A percentile compares a stretch with the other conserved stretches of the same genome.
Evolutionary conservation across 2,329 filamentous ascomycete species (phyloP).

Genomic region (Exophiala sideris): DNA sequence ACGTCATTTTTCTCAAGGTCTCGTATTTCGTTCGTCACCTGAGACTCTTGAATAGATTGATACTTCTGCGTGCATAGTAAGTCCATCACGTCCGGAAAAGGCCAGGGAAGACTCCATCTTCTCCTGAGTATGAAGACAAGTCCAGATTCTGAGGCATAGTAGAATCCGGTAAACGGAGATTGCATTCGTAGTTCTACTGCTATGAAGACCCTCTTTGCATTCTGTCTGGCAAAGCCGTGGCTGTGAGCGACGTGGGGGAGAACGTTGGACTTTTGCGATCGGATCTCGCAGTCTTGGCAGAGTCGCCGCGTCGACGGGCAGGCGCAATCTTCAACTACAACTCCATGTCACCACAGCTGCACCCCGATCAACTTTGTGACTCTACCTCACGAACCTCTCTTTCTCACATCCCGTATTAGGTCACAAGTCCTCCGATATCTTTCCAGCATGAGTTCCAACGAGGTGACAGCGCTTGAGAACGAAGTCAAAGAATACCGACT

Average conservation of each 20-base stretch:
- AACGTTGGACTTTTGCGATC: background rate
- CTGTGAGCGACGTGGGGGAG: background rate
- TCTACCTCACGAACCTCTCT: background rate
- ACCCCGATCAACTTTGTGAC: background rate
- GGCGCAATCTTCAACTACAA: background rate
- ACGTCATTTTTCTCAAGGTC: too few relatives aligned
- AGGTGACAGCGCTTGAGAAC: slow-evolving; percentile 43
- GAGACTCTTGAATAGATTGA: too few relatives aligned
- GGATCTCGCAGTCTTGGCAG: background rate
- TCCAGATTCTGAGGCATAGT: too few relatives aligned
- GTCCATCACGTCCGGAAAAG: too few relatives aligned
- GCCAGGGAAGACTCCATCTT: too few relatives aligned
- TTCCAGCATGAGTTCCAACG: slow-evolving; percentile 37
- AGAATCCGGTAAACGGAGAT: too few relatives aligned
- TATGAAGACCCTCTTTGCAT: too few relatives aligned
- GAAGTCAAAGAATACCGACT: slow-evolving; percentile 60
- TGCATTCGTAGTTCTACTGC: too few relatives aligned
- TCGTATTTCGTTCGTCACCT: too few relatives aligned
- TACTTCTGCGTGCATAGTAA: too few relatives aligned
- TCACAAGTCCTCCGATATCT: background rate
- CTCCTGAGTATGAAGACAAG: too few relatives aligned
- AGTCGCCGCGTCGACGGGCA: background rate
- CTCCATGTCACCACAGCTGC: background rate
- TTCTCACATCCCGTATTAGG: background rate
- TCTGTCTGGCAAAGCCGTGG: too few relatives aligned